A percentile compares a stretch with the other conserved stretches of the same genome.
These are phyloP conservation scores for Elasticomyces elasticus DNA, from an alignment of 495 filamentous ascomycete species.

Conservation along the genomic window DNA sequence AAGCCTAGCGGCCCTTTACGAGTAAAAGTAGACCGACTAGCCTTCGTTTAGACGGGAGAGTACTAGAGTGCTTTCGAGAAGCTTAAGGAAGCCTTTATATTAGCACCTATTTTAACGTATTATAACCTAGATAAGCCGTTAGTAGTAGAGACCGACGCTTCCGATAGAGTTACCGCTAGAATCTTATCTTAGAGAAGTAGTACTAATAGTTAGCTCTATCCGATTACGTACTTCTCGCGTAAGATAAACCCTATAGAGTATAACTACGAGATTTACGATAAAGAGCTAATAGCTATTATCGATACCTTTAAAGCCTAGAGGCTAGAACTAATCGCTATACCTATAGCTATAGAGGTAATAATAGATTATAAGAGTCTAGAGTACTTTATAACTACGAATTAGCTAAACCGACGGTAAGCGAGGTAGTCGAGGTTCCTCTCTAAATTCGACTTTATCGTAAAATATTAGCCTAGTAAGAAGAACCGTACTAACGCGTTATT, in stretches of 20 bases:
- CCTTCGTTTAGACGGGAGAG: slow-evolving; percentile 1
- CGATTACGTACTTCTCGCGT: slow-evolving; percentile 20
- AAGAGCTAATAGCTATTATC: slow-evolving; percentile 26
- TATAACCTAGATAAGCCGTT: slow-evolving; percentile 3
- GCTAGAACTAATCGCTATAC: slow-evolving; percentile 23
- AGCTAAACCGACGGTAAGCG: too few species aligned
- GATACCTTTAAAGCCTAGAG: slow-evolving; percentile 24
- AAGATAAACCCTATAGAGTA: slow-evolving; percentile 20
- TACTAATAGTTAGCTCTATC: slow-evolving; percentile 6
- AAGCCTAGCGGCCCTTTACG: too few species aligned
- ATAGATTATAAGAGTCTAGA: too few species aligned
- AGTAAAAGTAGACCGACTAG: too few species aligned
- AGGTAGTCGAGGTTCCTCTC: too few species aligned
- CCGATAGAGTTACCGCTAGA: slow-evolving; percentile 15
- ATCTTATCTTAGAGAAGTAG: slow-evolving; percentile 10
- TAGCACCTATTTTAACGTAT: slow-evolving; percentile 15
- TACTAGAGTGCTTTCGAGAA: slow-evolving; percentile 37
- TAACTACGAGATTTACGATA: slow-evolving; percentile 23
- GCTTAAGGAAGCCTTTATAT: slow-evolving; percentile 40
- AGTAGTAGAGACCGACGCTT: slow-evolving; percentile 26
- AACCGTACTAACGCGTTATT: too few species aligned
- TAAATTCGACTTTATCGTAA: too few species aligned
- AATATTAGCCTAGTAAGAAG: too few species aligned
- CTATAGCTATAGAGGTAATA: too few species aligned
- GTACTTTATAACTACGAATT: too few species aligned